Conservation (phyloP, 129 eudicot species). For the Pulicaria dysenterica region DNA sequence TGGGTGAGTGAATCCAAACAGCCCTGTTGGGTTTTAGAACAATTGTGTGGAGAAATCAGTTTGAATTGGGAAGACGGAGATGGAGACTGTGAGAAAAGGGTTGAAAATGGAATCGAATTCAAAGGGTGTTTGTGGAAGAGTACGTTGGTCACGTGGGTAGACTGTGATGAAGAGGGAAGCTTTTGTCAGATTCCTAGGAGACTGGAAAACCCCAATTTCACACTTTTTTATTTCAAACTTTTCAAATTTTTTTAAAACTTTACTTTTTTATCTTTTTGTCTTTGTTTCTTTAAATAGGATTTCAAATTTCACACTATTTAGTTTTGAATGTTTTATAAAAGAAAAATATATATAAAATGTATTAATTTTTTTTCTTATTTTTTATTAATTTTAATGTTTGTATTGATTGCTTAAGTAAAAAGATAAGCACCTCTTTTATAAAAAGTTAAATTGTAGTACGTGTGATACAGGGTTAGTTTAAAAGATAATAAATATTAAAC, state of each 20-base stretch:
- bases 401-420: too few relatives aligned
- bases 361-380: too few relatives aligned
- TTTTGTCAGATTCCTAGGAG: conserved; percentile 47
- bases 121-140: conserved; percentile 5
- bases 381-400: too few relatives aligned
- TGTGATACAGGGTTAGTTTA: too few relatives aligned
- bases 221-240: not conserved
- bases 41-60: not conserved
- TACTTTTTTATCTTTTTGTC: not conserved
- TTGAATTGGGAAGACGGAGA: not conserved
- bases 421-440: too few relatives aligned
- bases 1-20: conserved; percentile 17
- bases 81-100: not conserved
- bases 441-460: too few relatives aligned
- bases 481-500: too few relatives aligned
- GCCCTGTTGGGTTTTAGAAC: conserved; percentile 12
- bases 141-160: conserved; percentile 39
- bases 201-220: conserved; percentile 29
- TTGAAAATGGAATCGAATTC: not conserved
- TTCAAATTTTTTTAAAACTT: not conserved
- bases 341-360: too few relatives aligned
- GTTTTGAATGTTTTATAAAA: too few relatives aligned
- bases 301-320: not conserved
- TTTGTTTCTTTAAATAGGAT: conserved; percentile 5
- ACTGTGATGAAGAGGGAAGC: conserved; percentile 17